Evolutionary conservation across 345 rosid species (phyloP).

Genomic region (Eucalyptus urophylla): DNA sequence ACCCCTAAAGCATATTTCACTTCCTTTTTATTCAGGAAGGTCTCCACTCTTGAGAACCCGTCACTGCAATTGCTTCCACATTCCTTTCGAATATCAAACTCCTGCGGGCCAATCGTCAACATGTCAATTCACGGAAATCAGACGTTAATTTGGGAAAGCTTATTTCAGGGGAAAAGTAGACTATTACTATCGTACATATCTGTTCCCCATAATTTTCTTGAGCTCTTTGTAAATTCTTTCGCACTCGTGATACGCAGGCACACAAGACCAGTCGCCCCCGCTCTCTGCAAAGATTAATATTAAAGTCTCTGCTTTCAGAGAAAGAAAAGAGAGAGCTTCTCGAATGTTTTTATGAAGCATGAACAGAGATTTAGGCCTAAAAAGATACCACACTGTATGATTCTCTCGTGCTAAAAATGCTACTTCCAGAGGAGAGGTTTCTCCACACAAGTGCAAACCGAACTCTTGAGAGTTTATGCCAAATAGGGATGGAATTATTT

Average conservation of each 20-base stretch:
- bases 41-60: conserved; percentile 55
- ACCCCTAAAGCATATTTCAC: conserved; percentile 53
- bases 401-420: too few relatives aligned
- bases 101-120: conserved; percentile 15
- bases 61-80: conserved; percentile 48
- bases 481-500: too few relatives aligned
- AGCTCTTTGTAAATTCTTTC: conserved; percentile 12
- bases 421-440: too few relatives aligned
- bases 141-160: background rate
- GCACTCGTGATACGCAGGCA: rapidly evolving
- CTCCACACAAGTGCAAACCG: too few relatives aligned
- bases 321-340: background rate
- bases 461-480: too few relatives aligned
- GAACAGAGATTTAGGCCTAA: background rate
- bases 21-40: conserved; percentile 27
- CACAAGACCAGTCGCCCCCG: too few relatives aligned
- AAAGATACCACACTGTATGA: conserved; percentile 31
- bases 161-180: background rate
- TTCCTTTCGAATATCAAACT: conserved; percentile 57
- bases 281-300: background rate
- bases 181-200: conserved; percentile 21
- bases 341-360: background rate
- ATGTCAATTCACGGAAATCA: background rate
- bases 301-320: background rate
- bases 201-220: background rate